A percentile compares a stretch with the other conserved stretches of the same genome.
phyloP scores from a whole-genome alignment of 805 yeast genomes.

The Starmerella sp. region DNA sequence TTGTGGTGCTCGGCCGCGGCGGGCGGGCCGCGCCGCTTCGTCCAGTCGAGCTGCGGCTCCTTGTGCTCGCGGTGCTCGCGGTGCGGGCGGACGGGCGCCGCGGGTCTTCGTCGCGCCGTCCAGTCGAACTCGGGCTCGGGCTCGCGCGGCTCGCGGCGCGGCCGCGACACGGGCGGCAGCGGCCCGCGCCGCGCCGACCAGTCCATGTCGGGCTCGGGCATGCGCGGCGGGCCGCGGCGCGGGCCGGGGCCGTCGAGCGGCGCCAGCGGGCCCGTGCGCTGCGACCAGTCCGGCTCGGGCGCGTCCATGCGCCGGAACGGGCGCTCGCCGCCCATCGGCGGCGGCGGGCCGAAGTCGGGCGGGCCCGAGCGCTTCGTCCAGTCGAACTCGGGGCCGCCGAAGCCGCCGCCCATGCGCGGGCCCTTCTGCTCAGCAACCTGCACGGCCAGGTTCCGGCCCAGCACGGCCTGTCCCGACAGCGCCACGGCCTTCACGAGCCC shows the following conservation, averaged over 20 bases:
- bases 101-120: constrained; percentile 16
- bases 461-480: constrained; percentile 58
- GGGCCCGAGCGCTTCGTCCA: constrained; percentile 19
- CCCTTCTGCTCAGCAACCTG: constrained; percentile 67
- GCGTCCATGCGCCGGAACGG: constrained; percentile 27
- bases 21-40: constrained; percentile 13
- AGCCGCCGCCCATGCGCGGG: constrained; percentile 36
- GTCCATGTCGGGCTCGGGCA: too few species aligned
- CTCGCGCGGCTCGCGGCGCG: constrained; percentile 14
- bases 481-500: constrained; percentile 65
- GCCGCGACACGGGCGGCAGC: constrained; percentile 32
- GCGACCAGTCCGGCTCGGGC: constrained; percentile 21
- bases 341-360: constrained; percentile 31
- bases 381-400: constrained; percentile 19
- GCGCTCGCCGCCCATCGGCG: constrained; percentile 31
- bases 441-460: constrained; percentile 54
- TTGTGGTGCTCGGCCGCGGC: constrained; percentile 27
- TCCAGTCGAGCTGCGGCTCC: constrained; percentile 18
- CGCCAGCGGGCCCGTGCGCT: constrained; percentile 18
- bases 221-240: constrained; percentile 29
- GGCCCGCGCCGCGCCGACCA: too few species aligned
- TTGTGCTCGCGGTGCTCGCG: constrained; percentile 1
- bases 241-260: constrained; percentile 19
- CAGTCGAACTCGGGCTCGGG: constrained; percentile 42
- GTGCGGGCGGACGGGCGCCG: constrained; percentile 1